Evolutionary conservation across 2,329 filamentous ascomycete genomes (phyloP), one percentile per base, ranked within the genome.

Genomic region (Diaporthe sp.): DNA sequence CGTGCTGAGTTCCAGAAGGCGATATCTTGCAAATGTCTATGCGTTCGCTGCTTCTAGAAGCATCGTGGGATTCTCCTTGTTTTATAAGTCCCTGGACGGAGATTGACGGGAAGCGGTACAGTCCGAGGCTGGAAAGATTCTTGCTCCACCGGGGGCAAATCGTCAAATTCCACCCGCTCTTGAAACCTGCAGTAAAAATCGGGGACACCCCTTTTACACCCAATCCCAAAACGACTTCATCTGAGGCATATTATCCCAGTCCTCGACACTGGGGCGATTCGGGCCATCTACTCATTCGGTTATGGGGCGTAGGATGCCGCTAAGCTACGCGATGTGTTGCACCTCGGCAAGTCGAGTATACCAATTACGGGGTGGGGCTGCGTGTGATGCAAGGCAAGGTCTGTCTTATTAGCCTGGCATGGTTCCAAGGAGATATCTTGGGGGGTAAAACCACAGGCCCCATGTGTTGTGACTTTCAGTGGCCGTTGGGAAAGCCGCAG

Each of bases 271-370:
- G 61, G 61, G 61, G 6, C 61, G 42, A 65, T 65, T 65, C 39
- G 60, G 60, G 39, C 60, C 60, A 65, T n/a, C 60, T 65, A 13
- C 39, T 46, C 2, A 65, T 44, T 22, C 25, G 60, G 46, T 65
- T 65, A n/a, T 65, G 60, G 60, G 60, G 60, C 60, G 39, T 10
- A 65, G 61, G 61, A 65, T 44, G 60, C 28, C 61, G 58, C 61
- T 49, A 65, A 9, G 60, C 25, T 65, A 65, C 61, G 61, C 61
- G 61, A 65, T 65, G 42, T 7, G 3, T 44, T 65, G 17, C 25
- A 46, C 60, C 60, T 44, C 37, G 60, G 39, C 60, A 62, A 62
- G 7, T 62, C n/a, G 25, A 62, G 60, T 34, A 34, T 34, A 15
- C 42, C 39, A 46, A 44, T 44, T 42, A 12, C 9, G 49, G 49